phyloP scores from a whole-genome alignment of 179 eudicot species.

The Sideroxylon spinosum region DNA sequence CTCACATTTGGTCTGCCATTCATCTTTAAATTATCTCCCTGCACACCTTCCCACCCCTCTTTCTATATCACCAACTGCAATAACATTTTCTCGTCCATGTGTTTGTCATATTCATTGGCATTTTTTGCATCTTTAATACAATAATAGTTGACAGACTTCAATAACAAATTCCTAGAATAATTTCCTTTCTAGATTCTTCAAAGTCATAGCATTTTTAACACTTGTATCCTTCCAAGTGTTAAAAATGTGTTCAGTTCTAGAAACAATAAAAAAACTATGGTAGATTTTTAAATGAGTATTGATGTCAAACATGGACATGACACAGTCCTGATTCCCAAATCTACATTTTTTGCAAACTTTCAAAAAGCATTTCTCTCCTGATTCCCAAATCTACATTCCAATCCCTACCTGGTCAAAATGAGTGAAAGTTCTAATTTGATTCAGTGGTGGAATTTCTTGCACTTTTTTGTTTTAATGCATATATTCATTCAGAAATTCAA shows the following conservation, averaged over 20 bases:
- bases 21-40: not conserved
- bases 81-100: not conserved
- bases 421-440: conserved; percentile 29
- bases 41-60: not conserved
- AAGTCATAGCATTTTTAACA: too few relatives aligned
- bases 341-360: conserved; percentile 77
- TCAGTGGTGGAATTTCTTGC: not conserved
- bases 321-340: not conserved
- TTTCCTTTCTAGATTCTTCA: too few relatives aligned
- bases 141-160: not conserved
- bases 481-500: not conserved
- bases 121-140: not conserved
- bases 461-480: not conserved
- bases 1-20: not conserved
- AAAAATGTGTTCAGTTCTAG: too few relatives aligned
- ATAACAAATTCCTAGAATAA: not conserved
- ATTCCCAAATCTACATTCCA: conserved; percentile 88
- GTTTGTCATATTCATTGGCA: not conserved
- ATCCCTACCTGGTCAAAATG: conserved; percentile 97
- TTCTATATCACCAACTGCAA: not conserved
- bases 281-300: too few relatives aligned
- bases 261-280: too few relatives aligned
- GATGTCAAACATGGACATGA: too few relatives aligned
- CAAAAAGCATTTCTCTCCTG: conserved; percentile 86
- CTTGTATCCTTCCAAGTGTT: too few relatives aligned